Evolutionary conservation across 805 yeast species (phyloP).

Genomic region (Schwanniomyces sp.): DNA sequence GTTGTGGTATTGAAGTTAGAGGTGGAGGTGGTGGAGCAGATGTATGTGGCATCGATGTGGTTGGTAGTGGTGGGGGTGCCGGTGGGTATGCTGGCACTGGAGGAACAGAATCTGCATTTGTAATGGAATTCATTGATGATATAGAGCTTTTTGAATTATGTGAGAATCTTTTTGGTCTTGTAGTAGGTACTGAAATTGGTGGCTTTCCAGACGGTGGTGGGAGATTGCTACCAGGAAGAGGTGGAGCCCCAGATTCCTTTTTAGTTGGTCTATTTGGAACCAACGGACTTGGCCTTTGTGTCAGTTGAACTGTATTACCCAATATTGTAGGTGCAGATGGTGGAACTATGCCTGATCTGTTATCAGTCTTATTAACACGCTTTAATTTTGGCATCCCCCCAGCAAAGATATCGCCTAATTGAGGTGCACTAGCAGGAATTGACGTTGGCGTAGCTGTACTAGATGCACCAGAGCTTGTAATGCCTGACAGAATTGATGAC

Average conservation of each 20-base stretch:
- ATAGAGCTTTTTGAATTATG: background rate
- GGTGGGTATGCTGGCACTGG: background rate
- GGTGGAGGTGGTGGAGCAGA: conserved; percentile 13
- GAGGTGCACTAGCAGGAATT: conserved; percentile 42
- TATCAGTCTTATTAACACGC: conserved; percentile 28
- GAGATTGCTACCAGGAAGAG: conserved; percentile 4
- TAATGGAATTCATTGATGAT: background rate
- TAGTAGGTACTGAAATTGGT: conserved; percentile 21
- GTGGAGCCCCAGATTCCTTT: conserved; percentile 7
- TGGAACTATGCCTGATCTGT: conserved; percentile 36
- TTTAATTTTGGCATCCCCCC: conserved; percentile 78
- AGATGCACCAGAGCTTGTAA: conserved; percentile 14
- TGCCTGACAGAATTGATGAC: conserved; percentile 26
- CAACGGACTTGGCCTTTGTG: conserved; percentile 17
- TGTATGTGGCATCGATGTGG: background rate
- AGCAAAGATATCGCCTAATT: conserved; percentile 68
- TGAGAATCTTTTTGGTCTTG: conserved; percentile 19
- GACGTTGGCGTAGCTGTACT: conserved; percentile 21
- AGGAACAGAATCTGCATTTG: background rate
- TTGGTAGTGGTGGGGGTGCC: conserved; percentile 9
- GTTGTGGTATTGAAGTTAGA: conserved; percentile 15
- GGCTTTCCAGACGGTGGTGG: conserved; percentile 11
- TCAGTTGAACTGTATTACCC: background rate
- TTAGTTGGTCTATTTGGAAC: conserved; percentile 2
- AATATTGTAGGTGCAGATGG: conserved; percentile 17